These are phyloP conservation scores for Tripterygium wilfordii DNA, from an alignment of 177 flowering plant genomes.

Conservation along the genomic window DNA sequence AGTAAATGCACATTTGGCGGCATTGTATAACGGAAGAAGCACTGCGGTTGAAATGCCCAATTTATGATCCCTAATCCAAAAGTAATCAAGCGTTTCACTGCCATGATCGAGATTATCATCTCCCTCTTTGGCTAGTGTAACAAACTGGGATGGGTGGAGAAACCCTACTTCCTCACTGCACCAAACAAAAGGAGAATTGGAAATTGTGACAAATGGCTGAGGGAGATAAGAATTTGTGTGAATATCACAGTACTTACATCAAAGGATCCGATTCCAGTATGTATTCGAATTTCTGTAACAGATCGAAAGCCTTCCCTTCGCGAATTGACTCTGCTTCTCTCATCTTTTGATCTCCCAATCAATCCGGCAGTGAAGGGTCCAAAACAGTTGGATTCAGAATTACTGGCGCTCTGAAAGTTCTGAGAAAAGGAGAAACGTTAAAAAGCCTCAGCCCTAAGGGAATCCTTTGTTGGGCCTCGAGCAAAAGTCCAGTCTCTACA, in stretches of 20 bases:
- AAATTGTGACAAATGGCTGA: neutral
- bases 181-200: neutral
- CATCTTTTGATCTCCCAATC: too few relatives aligned
- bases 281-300: constrained; percentile 40
- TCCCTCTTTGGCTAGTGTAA: constrained; percentile 32
- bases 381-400: too few relatives aligned
- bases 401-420: too few relatives aligned
- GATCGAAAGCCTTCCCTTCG: constrained; percentile 12
- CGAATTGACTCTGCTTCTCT: constrained; percentile 5
- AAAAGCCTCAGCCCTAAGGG: too few relatives aligned
- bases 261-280: constrained; percentile 43
- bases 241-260: constrained; percentile 33
- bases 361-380: too few relatives aligned
- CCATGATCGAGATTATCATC: constrained; percentile 2
- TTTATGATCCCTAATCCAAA: constrained; percentile 79
- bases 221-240: neutral
- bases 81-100: constrained; percentile 7
- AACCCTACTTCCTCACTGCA: constrained; percentile 88
- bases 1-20: constrained; percentile 58
- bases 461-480: too few relatives aligned
- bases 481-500: too few relatives aligned
- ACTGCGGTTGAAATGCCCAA: constrained; percentile 64
- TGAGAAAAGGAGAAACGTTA: too few relatives aligned
- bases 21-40: constrained; percentile 49
- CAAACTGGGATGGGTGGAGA: constrained; percentile 81